Percentiles rank a stretch among this genome's conserved stretches.
Evolutionary conservation across 176 grass and related monocot genomes (phyloP).

Genomic region (Eremochloa ophiuroides): DNA sequence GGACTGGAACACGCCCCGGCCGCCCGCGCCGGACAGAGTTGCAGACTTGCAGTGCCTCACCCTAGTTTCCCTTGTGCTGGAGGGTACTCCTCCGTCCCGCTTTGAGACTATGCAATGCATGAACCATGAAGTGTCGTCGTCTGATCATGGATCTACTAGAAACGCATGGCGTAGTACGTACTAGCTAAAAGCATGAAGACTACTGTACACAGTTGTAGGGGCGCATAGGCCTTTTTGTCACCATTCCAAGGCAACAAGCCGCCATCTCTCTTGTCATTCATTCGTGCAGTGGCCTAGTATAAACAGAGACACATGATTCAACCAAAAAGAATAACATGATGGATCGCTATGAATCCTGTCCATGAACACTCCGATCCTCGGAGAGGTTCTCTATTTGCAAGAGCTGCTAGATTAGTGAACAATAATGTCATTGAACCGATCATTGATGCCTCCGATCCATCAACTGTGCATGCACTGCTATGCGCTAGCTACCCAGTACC

Average conservation of each 20-base stretch:
- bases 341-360: background rate
- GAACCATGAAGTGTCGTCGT: background rate
- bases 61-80: conserved; percentile 27
- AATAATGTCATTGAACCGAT: background rate
- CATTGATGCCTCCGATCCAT: background rate
- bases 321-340: background rate
- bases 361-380: background rate
- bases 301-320: background rate
- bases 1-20: background rate
- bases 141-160: background rate
- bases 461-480: too few species aligned
- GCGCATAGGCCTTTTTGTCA: background rate
- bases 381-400: too few species aligned
- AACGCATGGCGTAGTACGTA: too few species aligned
- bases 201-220: background rate
- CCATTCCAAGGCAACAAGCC: background rate
- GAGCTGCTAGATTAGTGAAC: too few species aligned
- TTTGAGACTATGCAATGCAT: too few species aligned
- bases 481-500: too few species aligned
- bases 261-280: background rate
- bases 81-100: background rate
- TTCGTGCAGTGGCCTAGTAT: background rate
- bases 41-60: background rate
- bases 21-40: background rate
- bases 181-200: too few species aligned